Percentiles rank a stretch among this genome's conserved stretches.
These are phyloP conservation scores for Globisporangium echinulatum DNA, from an alignment of 352 stramenopile genomes.

Conservation along the genomic window DNA sequence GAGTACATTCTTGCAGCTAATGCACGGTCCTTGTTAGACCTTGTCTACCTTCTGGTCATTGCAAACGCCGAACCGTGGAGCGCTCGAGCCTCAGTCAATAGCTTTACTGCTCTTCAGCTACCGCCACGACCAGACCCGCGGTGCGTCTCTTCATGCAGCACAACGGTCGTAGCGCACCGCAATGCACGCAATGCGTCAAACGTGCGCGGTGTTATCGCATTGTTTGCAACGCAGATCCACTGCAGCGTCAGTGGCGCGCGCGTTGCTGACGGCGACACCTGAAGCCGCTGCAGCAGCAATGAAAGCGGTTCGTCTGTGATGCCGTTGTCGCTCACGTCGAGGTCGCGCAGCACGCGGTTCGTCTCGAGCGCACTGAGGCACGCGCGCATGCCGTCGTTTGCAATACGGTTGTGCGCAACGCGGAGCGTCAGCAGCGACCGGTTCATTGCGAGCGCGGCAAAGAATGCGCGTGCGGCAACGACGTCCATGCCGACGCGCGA, in stretches of 20 bases:
- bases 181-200: conserved; percentile 14
- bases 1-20: too few species aligned
- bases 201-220: conserved; percentile 58
- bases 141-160: conserved; percentile 20
- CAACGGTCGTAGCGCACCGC: too few species aligned
- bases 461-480: conserved; percentile 53
- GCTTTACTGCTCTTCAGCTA: too few species aligned
- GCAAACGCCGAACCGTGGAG: too few species aligned
- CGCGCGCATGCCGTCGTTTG: conserved; percentile 61
- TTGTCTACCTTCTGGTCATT: too few species aligned
- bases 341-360: conserved; percentile 50
- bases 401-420: conserved; percentile 62
- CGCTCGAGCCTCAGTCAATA: too few species aligned
- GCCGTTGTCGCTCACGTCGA: conserved; percentile 65
- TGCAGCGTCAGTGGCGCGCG: conserved; percentile 13
- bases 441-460: conserved; percentile 63
- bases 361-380: conserved; percentile 48
- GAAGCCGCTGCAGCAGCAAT: conserved; percentile 32
- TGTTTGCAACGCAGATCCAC: conserved; percentile 55
- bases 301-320: conserved; percentile 72
- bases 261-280: conserved; percentile 1
- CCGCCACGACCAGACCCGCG: background rate
- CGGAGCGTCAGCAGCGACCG: conserved; percentile 37
- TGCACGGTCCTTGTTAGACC: too few species aligned
- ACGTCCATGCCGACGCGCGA: conserved; percentile 50